Percentiles rank a stretch among this genome's conserved stretches.
These are phyloP conservation scores for Salix koriyanagi DNA, from an alignment of 345 rosid genomes.

Conservation along the genomic window DNA sequence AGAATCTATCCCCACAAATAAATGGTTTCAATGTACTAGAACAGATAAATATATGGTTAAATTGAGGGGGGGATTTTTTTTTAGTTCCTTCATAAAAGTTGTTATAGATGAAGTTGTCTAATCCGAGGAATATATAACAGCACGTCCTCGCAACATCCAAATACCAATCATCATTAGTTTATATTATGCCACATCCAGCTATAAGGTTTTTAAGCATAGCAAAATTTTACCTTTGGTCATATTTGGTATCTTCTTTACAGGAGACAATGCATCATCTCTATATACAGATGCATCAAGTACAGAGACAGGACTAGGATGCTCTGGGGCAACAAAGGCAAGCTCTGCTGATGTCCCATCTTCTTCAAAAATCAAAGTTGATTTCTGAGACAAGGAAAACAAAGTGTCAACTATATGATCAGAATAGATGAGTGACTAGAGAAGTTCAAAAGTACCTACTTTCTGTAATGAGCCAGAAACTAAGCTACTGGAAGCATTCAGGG, in stretches of 20 bases:
- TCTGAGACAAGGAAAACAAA: slow-evolving; percentile 35
- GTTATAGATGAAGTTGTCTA: background rate
- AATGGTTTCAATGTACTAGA: background rate
- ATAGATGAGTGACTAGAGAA: background rate
- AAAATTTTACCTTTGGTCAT: slow-evolving; percentile 37
- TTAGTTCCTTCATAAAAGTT: background rate
- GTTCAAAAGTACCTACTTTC: slow-evolving; percentile 41
- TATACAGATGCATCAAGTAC: slow-evolving; percentile 61
- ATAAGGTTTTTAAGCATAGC: background rate
- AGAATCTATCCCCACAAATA: background rate
- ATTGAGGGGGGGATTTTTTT: no score
- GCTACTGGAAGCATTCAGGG: slow-evolving; percentile 30
- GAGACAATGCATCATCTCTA: slow-evolving; percentile 58
- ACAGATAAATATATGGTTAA: background rate
- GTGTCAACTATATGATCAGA: slow-evolving; percentile 12
- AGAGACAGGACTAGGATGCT: slow-evolving; percentile 86
- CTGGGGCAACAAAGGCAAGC: slow-evolving; percentile 42
- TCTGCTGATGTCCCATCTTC: slow-evolving; percentile 47
- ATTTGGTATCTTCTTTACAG: slow-evolving; percentile 43
- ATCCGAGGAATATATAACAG: background rate
- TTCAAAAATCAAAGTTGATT: slow-evolving; percentile 39
- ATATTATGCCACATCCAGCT: background rate
- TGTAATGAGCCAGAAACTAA: slow-evolving; percentile 41
- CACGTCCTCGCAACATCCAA: background rate
- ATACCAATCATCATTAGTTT: background rate